Evolutionary conservation across 148 eudicot species (phyloP).

Genomic region (Tetragonia tetragonoides): DNA sequence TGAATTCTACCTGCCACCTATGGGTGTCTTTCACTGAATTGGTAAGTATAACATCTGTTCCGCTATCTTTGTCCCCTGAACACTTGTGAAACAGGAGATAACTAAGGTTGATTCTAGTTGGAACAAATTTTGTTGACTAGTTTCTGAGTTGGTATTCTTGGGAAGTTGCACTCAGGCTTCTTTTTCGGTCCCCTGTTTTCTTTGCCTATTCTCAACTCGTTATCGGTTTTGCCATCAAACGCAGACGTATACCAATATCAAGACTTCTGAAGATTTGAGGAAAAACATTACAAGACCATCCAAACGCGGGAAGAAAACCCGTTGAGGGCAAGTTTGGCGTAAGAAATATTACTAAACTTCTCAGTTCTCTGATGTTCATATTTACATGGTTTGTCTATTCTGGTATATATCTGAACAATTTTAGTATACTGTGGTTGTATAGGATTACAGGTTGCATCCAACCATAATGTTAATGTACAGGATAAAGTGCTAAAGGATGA

Average conservation of each 20-base stretch:
- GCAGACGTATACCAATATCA: slow-evolving; percentile 36
- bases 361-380: background rate
- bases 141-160: slow-evolving; percentile 5
- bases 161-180: background rate
- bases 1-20: no score
- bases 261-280: slow-evolving; percentile 44
- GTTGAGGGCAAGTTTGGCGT: slow-evolving; percentile 30
- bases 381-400: background rate
- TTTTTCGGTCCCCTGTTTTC: background rate
- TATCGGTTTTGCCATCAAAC: background rate
- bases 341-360: background rate
- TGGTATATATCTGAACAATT: background rate
- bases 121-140: background rate
- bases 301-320: slow-evolving; percentile 56
- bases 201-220: background rate
- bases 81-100: background rate
- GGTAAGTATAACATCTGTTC: no score
- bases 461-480: background rate
- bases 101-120: background rate
- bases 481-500: background rate
- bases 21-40: no score
- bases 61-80: background rate
- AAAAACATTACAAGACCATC: slow-evolving; percentile 52
- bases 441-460: background rate
- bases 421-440: background rate